Base-by-base conservation (phyloP, 2,329 filamentous ascomycete genomes). In the Aspergillus japonicus region DNA sequence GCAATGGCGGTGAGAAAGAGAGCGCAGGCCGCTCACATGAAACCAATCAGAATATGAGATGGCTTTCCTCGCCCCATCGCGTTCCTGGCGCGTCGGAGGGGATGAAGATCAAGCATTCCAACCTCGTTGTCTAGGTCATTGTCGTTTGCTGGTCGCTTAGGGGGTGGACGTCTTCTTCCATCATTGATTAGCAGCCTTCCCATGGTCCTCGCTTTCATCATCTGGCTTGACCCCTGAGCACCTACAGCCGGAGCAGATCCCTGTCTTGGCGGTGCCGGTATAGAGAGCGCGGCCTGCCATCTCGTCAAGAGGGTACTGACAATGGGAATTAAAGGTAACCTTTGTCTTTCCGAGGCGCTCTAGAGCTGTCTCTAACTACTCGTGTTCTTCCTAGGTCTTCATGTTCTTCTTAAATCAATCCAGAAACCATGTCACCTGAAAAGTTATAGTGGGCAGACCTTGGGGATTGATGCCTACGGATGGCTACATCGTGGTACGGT, bases 401-500 rank as follows among this genome's bases (percentile, higher is more conserved):
- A 98, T 35, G 92, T 92, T 42, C 83, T 98, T 61, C 87, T 99
- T 62, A 98, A 98, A 78, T 98, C 95, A 50, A 98, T 99, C 57
- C 95, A 99, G 61, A 92, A 90, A 71, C 90, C 90, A 71, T 90
- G 87, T 54, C 90, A 91, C 68, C 82, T 99, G 61, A 96, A 92
- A 74, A 92, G 92, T 71, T 97, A 90, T 75, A 80, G 85, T 12
- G 95, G 94, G 54, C 88, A 96, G 77, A 96, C 90, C 1, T 84
- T 99, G 50, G 96, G 90, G n/a, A 88, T 99, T 39, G 95, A 99
- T 76, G 94, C 90, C 59, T 99, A 99, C 82, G 95, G 94, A 74
- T 99, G 96, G 95, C 87, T 99, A 57, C 95, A 99, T 77, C 89
- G 95, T 67, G 96, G 93, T 56, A 92, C 92, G 50, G 88, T 96